A percentile compares a stretch with the other conserved stretches of the same genome.
Evolutionary conservation across 495 filamentous ascomycete genomes (phyloP).

Genomic region (Annulohypoxylon moriforme): DNA sequence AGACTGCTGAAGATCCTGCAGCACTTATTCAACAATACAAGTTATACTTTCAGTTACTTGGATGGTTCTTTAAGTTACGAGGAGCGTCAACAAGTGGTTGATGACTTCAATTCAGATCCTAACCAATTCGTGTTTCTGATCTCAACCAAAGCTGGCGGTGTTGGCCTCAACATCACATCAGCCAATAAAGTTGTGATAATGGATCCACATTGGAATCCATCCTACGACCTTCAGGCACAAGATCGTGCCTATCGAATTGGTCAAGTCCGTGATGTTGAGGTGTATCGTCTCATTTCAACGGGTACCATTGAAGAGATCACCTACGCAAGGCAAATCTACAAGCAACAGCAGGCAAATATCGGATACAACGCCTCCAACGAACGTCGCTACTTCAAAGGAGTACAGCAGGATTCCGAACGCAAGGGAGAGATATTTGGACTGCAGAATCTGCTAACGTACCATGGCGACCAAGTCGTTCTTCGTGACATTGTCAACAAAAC

Average conservation of each 20-base stretch:
- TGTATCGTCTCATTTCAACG: conserved; percentile 91
- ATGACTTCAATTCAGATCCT: conserved; percentile 92
- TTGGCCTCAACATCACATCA: conserved; percentile 93
- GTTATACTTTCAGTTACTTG: conserved; percentile 91
- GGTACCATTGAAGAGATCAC: conserved; percentile 98
- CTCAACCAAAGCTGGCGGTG: conserved; percentile 88
- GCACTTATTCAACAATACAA: conserved; percentile 86
- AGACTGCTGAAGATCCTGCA: conserved; percentile 86
- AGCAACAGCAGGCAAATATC: conserved; percentile 98
- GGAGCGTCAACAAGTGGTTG: conserved; percentile 82
- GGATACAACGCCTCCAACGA: conserved; percentile 94
- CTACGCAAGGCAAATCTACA: conserved; percentile 97
- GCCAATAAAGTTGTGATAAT: conserved; percentile 98
- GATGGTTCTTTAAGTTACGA: conserved; percentile 90
- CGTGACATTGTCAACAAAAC: conserved; percentile 97
- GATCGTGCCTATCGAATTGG: conserved; percentile 97
- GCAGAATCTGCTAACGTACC: conserved; percentile 84
- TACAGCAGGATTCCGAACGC: conserved; percentile 79
- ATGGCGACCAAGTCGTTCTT: conserved; percentile 81
- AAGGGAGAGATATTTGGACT: conserved; percentile 97
- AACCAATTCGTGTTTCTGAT: conserved; percentile 95
- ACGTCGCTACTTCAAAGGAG: conserved; percentile 94
- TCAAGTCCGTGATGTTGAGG: conserved; percentile 92
- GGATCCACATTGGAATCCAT: conserved; percentile 97
- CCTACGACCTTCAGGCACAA: conserved; percentile 93